Conservation (phyloP, 129 eudicot species). For the Tagetes erecta region DNA sequence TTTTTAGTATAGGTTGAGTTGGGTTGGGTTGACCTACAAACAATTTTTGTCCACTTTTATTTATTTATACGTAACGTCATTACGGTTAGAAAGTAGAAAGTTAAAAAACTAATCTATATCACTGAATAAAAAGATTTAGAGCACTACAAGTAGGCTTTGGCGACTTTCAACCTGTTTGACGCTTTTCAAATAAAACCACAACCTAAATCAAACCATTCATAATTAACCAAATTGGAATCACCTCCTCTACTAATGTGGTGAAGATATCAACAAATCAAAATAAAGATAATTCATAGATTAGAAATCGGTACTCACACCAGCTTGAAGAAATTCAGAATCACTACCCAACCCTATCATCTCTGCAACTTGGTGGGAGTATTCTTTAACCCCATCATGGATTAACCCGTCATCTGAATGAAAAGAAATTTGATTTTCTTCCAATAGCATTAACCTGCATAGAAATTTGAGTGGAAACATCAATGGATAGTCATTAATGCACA, state of each 20-base stretch:
- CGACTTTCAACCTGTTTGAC: background rate
- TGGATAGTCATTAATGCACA: background rate
- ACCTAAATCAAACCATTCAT: background rate
- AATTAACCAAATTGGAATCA: background rate
- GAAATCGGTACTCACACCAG: slow-evolving; percentile 63
- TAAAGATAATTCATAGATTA: background rate
- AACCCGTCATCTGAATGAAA: slow-evolving; percentile 90
- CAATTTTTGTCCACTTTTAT: background rate
- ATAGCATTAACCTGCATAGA: slow-evolving; percentile 68
- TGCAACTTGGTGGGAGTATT: slow-evolving; percentile 83
- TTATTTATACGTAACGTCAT: background rate
- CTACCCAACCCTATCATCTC: slow-evolving; percentile 83
- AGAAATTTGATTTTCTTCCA: slow-evolving; percentile 94
- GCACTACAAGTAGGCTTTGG: background rate
- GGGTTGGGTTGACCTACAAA: background rate
- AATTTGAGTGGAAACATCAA: background rate
- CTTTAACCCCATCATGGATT: slow-evolving; percentile 87
- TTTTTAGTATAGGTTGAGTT: background rate
- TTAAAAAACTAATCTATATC: background rate
- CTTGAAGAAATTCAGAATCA: slow-evolving; percentile 70
- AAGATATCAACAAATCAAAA: background rate
- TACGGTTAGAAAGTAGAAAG: background rate
- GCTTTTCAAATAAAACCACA: background rate
- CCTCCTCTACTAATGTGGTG: background rate
- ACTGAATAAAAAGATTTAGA: background rate